Conservation (phyloP, 306 rosid species). For the Inga laurina region DNA sequence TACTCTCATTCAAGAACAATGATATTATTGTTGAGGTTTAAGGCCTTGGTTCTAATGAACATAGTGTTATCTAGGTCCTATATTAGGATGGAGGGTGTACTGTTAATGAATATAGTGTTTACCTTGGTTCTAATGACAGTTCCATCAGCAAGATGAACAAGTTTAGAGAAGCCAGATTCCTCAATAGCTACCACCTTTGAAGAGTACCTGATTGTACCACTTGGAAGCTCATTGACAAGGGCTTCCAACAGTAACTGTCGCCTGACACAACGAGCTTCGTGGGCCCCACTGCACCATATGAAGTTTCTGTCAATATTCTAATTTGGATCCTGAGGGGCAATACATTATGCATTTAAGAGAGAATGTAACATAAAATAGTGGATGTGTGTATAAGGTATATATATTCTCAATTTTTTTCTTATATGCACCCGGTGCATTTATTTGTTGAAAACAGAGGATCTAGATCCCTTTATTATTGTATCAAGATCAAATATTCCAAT, state of each 20-base stretch:
- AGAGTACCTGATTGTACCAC: too few relatives aligned
- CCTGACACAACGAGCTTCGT: conserved; percentile 59
- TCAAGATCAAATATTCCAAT: too few relatives aligned
- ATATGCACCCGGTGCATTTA: background rate
- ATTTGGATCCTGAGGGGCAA: too few relatives aligned
- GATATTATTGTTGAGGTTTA: too few relatives aligned
- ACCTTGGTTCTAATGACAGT: conserved; percentile 63
- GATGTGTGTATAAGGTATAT: background rate
- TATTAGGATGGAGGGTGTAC: too few relatives aligned
- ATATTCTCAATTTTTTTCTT: background rate
- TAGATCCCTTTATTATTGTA: background rate
- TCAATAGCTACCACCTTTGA: conserved; percentile 42
- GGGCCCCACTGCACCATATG: conserved; percentile 25
- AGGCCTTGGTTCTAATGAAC: too few relatives aligned
- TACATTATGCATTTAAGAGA: too few relatives aligned
- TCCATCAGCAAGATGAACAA: conserved; percentile 75
- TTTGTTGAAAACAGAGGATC: background rate
- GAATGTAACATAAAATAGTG: too few relatives aligned
- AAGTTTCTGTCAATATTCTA: background rate
- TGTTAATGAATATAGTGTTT: background rate
- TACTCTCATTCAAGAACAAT: too few relatives aligned
- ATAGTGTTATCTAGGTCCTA: background rate
- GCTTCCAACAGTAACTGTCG: conserved; percentile 59
- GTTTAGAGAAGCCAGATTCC: conserved; percentile 57
- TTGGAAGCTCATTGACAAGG: conserved; percentile 71